Evolutionary conservation across 805 yeast species (phyloP).

Genomic region (Metschnikowia similis): DNA sequence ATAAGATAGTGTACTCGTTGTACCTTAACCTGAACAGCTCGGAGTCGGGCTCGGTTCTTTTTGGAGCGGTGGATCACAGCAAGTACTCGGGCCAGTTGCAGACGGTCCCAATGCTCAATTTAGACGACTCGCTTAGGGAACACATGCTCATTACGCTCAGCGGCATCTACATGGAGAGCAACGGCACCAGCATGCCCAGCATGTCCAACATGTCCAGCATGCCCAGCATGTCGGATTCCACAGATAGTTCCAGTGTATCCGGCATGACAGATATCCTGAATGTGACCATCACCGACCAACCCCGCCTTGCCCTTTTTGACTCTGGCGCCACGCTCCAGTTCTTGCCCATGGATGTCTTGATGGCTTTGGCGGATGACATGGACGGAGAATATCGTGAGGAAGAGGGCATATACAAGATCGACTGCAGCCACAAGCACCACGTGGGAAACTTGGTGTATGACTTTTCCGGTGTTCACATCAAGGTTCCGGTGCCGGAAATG

Average conservation of each 20-base stretch:
- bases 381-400: background rate
- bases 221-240: background rate
- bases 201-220: background rate
- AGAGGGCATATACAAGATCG: background rate
- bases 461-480: background rate
- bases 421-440: background rate
- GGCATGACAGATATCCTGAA: too few species aligned
- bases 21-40: conserved; percentile 44
- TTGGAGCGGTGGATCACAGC: conserved; percentile 42
- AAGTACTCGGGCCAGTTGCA: conserved; percentile 25
- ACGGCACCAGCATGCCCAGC: background rate
- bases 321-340: too few species aligned
- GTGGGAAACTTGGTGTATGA: background rate
- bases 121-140: background rate
- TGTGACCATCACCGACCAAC: too few species aligned
- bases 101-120: conserved; percentile 35
- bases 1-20: conserved; percentile 56
- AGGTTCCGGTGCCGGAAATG: background rate
- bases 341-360: background rate
- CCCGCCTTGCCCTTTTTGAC: too few species aligned
- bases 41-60: conserved; percentile 30
- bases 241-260: too few species aligned
- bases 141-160: conserved; percentile 22
- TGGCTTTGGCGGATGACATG: background rate
- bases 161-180: background rate